These are phyloP conservation scores for Exophiala alcalophila DNA, from an alignment of 2,329 filamentous ascomycete genomes.

Conservation along the genomic window DNA sequence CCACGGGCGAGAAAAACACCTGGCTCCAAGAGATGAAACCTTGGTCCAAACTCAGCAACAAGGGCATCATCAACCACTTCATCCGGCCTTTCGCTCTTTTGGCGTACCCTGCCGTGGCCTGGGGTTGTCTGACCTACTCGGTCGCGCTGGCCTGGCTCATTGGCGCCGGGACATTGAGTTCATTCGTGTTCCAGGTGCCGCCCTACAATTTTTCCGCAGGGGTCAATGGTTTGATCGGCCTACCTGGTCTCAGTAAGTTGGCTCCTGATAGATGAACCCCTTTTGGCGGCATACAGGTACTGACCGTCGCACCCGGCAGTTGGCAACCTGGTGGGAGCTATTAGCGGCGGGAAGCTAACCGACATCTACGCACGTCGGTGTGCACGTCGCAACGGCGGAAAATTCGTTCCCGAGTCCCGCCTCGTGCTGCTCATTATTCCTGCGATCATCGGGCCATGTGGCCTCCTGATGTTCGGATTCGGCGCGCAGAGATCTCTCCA, in stretches of 20 bases:
- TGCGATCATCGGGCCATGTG: conserved; percentile 3
- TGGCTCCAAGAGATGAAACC: conserved; percentile 8
- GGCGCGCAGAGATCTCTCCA: conserved; percentile 5
- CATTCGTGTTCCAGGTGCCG: conserved; percentile 7
- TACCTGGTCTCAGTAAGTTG: conserved; percentile 9
- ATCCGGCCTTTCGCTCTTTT: conserved; percentile 10
- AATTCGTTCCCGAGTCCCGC: conserved; percentile 10
- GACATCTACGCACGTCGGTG: background rate
- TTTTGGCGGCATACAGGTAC: background rate
- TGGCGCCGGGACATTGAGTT: conserved; percentile 1
- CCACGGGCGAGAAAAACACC: conserved; percentile 8
- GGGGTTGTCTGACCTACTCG: conserved; percentile 2
- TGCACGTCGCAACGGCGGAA: conserved; percentile 7
- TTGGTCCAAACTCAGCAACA: conserved; percentile 8
- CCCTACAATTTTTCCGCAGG: conserved; percentile 11
- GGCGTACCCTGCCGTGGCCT: conserved; percentile 11
- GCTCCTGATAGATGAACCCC: too few species aligned
- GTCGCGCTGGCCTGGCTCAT: conserved; percentile 10
- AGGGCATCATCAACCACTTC: conserved; percentile 1
- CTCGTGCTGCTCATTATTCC: conserved; percentile 10
- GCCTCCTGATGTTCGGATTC: conserved; percentile 14
- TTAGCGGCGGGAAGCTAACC: conserved; percentile 7
- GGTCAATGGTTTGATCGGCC: conserved; percentile 5
- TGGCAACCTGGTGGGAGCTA: conserved; percentile 7
- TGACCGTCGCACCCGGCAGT: background rate